Evolutionary conservation across 768 basidiomycete species (phyloP), one percentile per base, ranked within the genome.

Genomic region (Lentinula edodes): DNA sequence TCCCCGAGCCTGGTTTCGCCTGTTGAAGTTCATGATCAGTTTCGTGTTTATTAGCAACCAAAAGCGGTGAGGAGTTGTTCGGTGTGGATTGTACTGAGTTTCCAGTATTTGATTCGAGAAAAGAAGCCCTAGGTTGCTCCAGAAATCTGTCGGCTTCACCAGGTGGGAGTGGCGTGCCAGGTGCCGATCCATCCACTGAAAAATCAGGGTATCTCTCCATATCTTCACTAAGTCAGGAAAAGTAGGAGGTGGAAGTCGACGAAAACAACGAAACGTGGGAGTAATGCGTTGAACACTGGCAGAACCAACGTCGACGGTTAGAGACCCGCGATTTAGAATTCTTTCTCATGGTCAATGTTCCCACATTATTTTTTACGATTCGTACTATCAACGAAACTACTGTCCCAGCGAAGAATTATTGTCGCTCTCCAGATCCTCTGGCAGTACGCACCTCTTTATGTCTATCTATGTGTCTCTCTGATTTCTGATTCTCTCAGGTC

Each of bases 11-110:
- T n/a, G 52, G 38, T 42, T 32, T 36, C 16, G 35, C 15, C 16
- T 34, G 16, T 16, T 43, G 55, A n/a, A 15, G 23, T 43, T 32
- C 18, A 7, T 56, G 55, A 9, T 52, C 51, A 6, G 48, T 58
- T 2, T 69, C 35, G 3, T 6, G 57, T 45, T 69, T 71, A 45
- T 68, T 66, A 23, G 53, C 8, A 23, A 58, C 67, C 6, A 74
- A 64, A 38, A 73, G 64, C 28, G 71, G 66, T 0, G 69, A 66
- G 8, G 65, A 51, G 6, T 74, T 70, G 18, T 67, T 63, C 0
- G 64, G 56, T 6, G 73, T 28, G 15, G 61, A 62, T 20, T 43
- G 54, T 10, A 56, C 34, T 5, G 61, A 62, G 15, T 46, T 52
- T n/a, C 38, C 59, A 2, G 59, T 9, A 10, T 42, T 52, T 6